phyloP scores from a whole-genome alignment of 139 green algal species.

The Nannochloris sp. region DNA sequence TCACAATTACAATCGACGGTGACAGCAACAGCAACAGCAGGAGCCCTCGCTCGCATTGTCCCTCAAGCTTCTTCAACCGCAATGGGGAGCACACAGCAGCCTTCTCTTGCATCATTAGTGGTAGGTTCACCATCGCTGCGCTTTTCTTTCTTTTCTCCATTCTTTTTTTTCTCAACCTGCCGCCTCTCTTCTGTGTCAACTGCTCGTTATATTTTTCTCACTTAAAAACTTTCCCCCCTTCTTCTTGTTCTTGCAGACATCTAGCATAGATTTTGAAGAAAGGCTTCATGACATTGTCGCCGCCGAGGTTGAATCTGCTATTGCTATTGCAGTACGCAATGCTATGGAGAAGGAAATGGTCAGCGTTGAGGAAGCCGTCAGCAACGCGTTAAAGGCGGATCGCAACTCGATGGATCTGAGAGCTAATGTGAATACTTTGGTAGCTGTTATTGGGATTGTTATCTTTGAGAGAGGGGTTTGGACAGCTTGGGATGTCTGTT shows the following conservation, averaged over 20 bases:
- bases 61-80: too few relatives aligned
- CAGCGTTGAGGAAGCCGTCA: neutral
- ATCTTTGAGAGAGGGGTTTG: neutral
- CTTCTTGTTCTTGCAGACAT: neutral
- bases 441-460: neutral
- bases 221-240: neutral
- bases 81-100: too few relatives aligned
- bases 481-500: neutral
- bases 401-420: neutral
- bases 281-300: neutral
- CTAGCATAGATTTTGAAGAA: neutral
- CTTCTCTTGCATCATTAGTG: too few relatives aligned
- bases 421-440: neutral
- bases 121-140: too few relatives aligned
- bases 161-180: too few relatives aligned
- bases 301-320: neutral
- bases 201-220: neutral
- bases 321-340: neutral
- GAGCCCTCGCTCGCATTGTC: too few relatives aligned
- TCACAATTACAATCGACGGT: too few relatives aligned
- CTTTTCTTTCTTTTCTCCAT: too few relatives aligned
- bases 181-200: too few relatives aligned
- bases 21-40: too few relatives aligned
- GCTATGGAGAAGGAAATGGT: neutral
- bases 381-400: neutral